phyloP scores from a whole-genome alignment of 192 early-diverging fungal species.

The Coemansia sp. region DNA sequence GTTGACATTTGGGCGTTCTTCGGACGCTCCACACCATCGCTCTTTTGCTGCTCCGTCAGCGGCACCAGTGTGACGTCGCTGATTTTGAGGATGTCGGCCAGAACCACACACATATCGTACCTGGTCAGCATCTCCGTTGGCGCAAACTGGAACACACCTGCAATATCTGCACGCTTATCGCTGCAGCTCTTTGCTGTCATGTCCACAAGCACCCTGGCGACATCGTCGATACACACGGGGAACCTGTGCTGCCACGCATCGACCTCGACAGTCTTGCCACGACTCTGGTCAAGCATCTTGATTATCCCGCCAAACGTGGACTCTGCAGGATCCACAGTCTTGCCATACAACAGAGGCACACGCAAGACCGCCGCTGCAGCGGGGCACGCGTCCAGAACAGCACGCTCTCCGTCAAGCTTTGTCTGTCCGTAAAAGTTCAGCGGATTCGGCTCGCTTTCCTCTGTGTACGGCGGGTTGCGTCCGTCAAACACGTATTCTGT shows the following conservation, averaged over 20 bases:
- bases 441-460: slow-evolving; percentile 68
- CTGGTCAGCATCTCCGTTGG: slow-evolving; percentile 45
- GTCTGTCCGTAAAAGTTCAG: slow-evolving; percentile 83
- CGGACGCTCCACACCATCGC: slow-evolving; percentile 29
- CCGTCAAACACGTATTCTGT: slow-evolving; percentile 96
- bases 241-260: slow-evolving; percentile 72
- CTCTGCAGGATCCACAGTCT: slow-evolving; percentile 64
- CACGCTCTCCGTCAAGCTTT: slow-evolving; percentile 74
- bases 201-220: slow-evolving; percentile 68
- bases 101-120: slow-evolving; percentile 39
- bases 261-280: slow-evolving; percentile 53
- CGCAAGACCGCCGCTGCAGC: slow-evolving; percentile 67
- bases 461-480: slow-evolving; percentile 73
- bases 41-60: slow-evolving; percentile 15
- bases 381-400: slow-evolving; percentile 55
- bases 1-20: slow-evolving; percentile 34
- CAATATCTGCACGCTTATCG: slow-evolving; percentile 5
- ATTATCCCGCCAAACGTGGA: slow-evolving; percentile 77
- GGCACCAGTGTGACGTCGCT: slow-evolving; percentile 12
- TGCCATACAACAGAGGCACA: slow-evolving; percentile 79
- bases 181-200: slow-evolving; percentile 50
- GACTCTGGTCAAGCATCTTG: slow-evolving; percentile 51
- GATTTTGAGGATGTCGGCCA: slow-evolving; percentile 30
- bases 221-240: slow-evolving; percentile 80
- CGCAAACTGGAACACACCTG: slow-evolving; percentile 40